Conservation (phyloP, 805 yeast genomes). For the Candida silvicultrix region DNA sequence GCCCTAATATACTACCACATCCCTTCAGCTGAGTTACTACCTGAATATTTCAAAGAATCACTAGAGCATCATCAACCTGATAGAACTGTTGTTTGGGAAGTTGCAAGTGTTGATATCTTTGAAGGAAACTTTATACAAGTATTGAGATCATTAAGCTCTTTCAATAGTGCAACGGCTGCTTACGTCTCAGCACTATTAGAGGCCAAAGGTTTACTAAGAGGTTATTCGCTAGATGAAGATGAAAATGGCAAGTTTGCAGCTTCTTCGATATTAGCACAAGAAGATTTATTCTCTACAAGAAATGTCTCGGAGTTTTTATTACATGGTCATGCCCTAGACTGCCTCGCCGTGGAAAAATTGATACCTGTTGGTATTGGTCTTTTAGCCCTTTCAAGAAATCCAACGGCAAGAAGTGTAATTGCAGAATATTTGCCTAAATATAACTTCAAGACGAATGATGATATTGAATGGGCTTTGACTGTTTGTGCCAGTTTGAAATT, state of each 20-base stretch:
- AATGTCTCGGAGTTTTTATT: constrained; percentile 51
- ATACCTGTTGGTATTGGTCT: constrained; percentile 71
- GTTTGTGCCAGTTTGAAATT: constrained; percentile 64
- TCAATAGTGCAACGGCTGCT: constrained; percentile 60
- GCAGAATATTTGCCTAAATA: constrained; percentile 55
- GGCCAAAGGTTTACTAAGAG: constrained; percentile 51
- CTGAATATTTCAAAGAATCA: constrained; percentile 34
- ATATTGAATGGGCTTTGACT: constrained; percentile 72
- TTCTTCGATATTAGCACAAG: constrained; percentile 10
- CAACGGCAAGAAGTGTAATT: constrained; percentile 37
- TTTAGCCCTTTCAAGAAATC: constrained; percentile 40
- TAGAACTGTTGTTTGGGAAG: constrained; percentile 42
- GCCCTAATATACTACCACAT: constrained; percentile 55
- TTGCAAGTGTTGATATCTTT: constrained; percentile 48
- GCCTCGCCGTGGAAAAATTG: constrained; percentile 43
- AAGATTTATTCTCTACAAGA: constrained; percentile 25
- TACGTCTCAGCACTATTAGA: constrained; percentile 57
- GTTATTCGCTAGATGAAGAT: constrained; percentile 25
- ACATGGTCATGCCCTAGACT: constrained; percentile 47
- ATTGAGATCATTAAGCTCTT: constrained; percentile 49
- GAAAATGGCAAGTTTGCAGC: constrained; percentile 5
- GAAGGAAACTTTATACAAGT: constrained; percentile 51
- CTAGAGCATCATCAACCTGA: constrained; percentile 29
- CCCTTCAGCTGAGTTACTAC: constrained; percentile 39
- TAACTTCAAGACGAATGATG: constrained; percentile 62